phyloP scores from a whole-genome alignment of 2,329 filamentous ascomycete species.

The Metarhizium robertsii region DNA sequence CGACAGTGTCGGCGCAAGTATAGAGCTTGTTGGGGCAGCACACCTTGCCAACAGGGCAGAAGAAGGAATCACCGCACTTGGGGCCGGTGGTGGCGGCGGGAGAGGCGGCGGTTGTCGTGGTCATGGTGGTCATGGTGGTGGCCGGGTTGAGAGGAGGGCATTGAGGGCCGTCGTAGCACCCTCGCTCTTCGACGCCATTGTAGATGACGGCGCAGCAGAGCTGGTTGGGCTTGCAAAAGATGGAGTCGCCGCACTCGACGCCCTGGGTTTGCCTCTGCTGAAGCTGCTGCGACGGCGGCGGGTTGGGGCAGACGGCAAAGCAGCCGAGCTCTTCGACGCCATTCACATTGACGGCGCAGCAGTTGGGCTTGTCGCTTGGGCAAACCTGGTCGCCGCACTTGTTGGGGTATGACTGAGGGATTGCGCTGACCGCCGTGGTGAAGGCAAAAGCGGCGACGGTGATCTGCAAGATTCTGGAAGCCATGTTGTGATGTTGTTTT shows the following conservation, averaged over 20 bases:
- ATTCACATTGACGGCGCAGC: not conserved
- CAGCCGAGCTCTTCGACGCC: not conserved
- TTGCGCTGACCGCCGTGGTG: conserved; percentile 2
- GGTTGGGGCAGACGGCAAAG: conserved; percentile 4
- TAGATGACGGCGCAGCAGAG: not conserved
- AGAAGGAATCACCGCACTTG: conserved; percentile 8
- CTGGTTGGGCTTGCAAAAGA: not conserved
- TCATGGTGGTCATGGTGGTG: not conserved
- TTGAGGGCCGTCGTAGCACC: not conserved
- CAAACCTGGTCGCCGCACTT: conserved; percentile 3
- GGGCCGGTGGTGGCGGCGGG: conserved; percentile 3
- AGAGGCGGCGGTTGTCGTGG: not conserved
- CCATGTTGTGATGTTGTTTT: not conserved
- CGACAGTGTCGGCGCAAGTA: conserved; percentile 5
- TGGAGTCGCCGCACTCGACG: not conserved
- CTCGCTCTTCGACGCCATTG: not conserved
- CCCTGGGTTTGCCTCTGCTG: not conserved
- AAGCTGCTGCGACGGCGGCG: conserved; percentile 1
- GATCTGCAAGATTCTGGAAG: not conserved
- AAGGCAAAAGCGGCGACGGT: conserved; percentile 4
- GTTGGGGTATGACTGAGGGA: conserved; percentile 5
- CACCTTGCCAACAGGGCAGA: conserved; percentile 7
- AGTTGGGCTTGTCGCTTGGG: not conserved
- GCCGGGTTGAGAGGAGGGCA: not conserved
- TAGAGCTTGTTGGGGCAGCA: conserved; percentile 7